Conservation (phyloP, 2,329 filamentous ascomycete species). For the Phialophora tarda region DNA sequence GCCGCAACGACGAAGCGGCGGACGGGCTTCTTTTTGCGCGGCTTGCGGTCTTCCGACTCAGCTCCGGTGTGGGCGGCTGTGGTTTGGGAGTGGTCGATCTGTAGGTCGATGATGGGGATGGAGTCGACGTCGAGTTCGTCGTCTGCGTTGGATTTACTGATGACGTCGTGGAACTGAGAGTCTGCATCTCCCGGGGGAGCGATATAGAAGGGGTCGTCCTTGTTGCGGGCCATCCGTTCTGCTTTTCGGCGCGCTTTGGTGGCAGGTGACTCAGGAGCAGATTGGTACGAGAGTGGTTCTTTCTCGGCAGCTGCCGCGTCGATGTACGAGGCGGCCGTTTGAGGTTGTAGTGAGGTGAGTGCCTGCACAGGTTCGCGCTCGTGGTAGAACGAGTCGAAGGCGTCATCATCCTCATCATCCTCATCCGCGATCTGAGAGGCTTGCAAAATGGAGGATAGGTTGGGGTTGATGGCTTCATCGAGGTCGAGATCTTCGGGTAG, state of each 20-base stretch:
- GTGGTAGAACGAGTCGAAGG: conserved; percentile 53
- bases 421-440: conserved; percentile 49
- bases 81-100: conserved; percentile 65
- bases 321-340: conserved; percentile 20
- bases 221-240: conserved; percentile 80
- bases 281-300: conserved; percentile 48
- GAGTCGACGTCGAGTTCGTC: conserved; percentile 90
- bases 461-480: conserved; percentile 78
- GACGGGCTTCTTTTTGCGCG: conserved; percentile 48
- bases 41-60: conserved; percentile 35
- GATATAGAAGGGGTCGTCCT: conserved; percentile 97
- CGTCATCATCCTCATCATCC: conserved; percentile 55
- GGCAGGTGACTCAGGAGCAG: conserved; percentile 69
- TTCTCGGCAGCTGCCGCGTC: conserved; percentile 23
- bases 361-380: conserved; percentile 40
- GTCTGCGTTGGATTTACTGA: conserved; percentile 61
- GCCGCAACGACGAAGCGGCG: conserved; percentile 71
- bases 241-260: conserved; percentile 75
- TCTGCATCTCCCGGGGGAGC: conserved; percentile 67
- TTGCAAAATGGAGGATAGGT: conserved; percentile 69
- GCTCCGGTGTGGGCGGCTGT: conserved; percentile 16
- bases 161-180: conserved; percentile 69
- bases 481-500: conserved; percentile 76
- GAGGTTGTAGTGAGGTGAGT: conserved; percentile 34
- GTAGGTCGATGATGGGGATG: conserved; percentile 93